Evolutionary conservation across 441 rosid genomes (phyloP), one percentile per base, ranked within the genome.

Genomic region (Caryocar brasiliense): DNA sequence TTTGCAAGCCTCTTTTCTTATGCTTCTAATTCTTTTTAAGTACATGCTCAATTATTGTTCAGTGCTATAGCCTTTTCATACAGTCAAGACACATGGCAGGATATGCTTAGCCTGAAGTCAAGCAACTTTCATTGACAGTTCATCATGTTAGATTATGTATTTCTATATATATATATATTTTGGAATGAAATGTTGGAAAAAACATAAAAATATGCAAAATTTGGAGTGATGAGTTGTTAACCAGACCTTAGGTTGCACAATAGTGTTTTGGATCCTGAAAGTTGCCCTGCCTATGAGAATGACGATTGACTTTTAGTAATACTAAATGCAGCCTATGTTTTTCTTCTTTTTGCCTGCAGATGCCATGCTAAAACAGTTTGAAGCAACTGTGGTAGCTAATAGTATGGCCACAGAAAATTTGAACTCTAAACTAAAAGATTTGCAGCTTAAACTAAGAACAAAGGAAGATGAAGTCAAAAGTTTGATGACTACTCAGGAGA

Each of bases 381-480:
- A 79, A 75, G 76, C 65, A 59, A 43, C 68, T 40, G 45, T 66
- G 36, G 75, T 68, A 40, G 82, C 74, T 40, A 67, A 65, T 47
- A 68, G 48, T 55, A 68, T 76, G 62, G 73, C 69, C 27, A 51
- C 51, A 38, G 82, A 75, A 65, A 66, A 60, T 61, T 59, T 87
- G 59, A 83, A 75, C 58, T 59, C 75, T 64, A 77, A 79, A 64
- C 61, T 85, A 57, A 83, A 50, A 46, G 79, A 75, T 53, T 37
- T 71, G 70, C 72, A 67, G 23, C 62, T 37, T 59, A 73, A 65
- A 51, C 48, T 83, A 54, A 58, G 64, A 46, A 34, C 58, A 42
- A 91, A 79, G 66, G 93, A 77, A 56, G 77, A 78, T 41, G 72
- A 81, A 58, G 73, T 78, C 50, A 64, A 58, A 66, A 18, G 44